A percentile compares a stretch with the other conserved stretches of the same genome.
These are phyloP conservation scores for Geranium brycei DNA, from an alignment of 345 rosid genomes.

Conservation along the genomic window DNA sequence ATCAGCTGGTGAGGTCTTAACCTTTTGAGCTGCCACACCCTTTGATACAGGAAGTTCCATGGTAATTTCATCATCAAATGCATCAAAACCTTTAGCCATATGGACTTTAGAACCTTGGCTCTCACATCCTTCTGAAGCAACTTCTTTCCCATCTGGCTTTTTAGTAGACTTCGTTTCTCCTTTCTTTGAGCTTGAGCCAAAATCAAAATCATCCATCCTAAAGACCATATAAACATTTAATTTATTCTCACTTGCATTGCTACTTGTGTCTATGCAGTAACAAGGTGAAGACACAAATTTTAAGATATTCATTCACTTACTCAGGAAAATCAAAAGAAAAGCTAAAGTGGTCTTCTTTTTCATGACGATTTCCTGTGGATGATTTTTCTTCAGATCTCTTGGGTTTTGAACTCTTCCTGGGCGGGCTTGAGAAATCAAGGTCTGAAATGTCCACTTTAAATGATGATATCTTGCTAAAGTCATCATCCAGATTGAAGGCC, in stretches of 20 bases:
- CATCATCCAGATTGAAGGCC: slow-evolving; percentile 64
- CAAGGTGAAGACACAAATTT: slow-evolving; percentile 4
- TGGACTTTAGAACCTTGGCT: slow-evolving; percentile 17
- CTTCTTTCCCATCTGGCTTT: slow-evolving; percentile 18
- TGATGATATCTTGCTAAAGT: slow-evolving; percentile 59
- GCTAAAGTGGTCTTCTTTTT: slow-evolving; percentile 30
- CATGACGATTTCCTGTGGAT: slow-evolving; percentile 19
- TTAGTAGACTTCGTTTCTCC: slow-evolving; percentile 24
- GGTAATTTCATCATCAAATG: slow-evolving; percentile 12
- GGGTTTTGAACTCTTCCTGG: slow-evolving; percentile 33
- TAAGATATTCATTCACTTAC: slow-evolving; percentile 25
- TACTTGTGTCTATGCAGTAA: not conserved
- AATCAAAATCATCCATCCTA: slow-evolving; percentile 51
- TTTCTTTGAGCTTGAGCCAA: slow-evolving; percentile 29
- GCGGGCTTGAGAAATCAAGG: slow-evolving; percentile 58
- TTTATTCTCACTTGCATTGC: not conserved
- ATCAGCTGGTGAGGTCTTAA: slow-evolving; percentile 17
- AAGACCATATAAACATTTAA: not conserved
- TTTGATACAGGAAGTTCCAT: slow-evolving; percentile 16
- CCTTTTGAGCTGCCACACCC: slow-evolving; percentile 14
- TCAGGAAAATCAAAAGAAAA: slow-evolving; percentile 71
- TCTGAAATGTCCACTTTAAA: slow-evolving; percentile 70
- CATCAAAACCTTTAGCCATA: slow-evolving; percentile 10
- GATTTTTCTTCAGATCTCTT: slow-evolving; percentile 40
- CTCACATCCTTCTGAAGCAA: slow-evolving; percentile 22